phyloP scores from a whole-genome alignment of 2,329 filamentous ascomycete genomes.

The Fusarium sp. region DNA sequence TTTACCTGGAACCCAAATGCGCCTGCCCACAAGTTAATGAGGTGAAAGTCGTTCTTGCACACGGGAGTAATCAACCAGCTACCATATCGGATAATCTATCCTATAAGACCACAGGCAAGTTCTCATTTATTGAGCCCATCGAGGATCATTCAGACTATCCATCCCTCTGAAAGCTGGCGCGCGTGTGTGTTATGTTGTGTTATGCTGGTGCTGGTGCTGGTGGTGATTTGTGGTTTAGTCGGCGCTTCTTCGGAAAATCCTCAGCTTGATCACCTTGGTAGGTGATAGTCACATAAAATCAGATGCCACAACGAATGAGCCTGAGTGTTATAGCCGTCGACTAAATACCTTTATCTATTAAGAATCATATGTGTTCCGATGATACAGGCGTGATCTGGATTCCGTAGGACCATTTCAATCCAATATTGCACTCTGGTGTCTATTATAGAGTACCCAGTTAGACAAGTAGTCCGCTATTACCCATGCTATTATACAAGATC shows the following conservation, averaged over 20 bases:
- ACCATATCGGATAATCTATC: neutral
- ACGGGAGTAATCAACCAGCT: neutral
- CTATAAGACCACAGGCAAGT: neutral
- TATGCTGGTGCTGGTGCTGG: neutral
- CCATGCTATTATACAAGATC: no score
- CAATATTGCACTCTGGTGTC: no score
- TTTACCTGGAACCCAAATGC: conserved; percentile 11
- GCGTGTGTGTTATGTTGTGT: neutral
- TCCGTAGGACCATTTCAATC: no score
- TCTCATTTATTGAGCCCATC: neutral
- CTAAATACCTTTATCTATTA: no score
- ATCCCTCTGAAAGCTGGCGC: neutral
- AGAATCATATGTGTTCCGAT: no score
- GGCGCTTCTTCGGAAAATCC: conserved; percentile 31
- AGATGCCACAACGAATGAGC: no score
- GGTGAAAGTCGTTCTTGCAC: neutral
- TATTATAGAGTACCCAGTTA: no score
- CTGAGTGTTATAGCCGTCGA: no score
- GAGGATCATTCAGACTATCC: neutral
- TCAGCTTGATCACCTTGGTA: neutral
- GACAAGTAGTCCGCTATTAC: no score
- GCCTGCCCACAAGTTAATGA: conserved; percentile 28
- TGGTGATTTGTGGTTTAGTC: conserved; percentile 22
- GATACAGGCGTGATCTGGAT: no score
- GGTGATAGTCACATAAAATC: no score